Evolutionary conservation across 306 rosid species (phyloP).

Genomic region (Pterocarpus santalinus): DNA sequence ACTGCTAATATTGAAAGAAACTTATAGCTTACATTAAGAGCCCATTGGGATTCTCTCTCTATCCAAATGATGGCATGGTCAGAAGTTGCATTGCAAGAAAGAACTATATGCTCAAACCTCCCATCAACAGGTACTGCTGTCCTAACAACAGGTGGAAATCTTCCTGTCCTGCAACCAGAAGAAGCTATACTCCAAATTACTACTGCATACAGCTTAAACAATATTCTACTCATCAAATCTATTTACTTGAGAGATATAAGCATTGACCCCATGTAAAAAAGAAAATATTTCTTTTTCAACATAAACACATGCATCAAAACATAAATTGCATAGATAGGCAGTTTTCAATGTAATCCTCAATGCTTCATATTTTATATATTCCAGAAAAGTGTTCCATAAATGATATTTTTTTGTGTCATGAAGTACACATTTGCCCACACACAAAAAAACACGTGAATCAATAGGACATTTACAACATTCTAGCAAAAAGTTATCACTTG

Average conservation of each 20-base stretch:
- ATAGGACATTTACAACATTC: slow-evolving; percentile 24
- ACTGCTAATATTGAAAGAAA: slow-evolving; percentile 37
- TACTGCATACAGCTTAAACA: slow-evolving; percentile 17
- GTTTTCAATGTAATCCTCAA: not conserved
- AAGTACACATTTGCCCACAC: not conserved
- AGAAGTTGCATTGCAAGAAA: slow-evolving; percentile 87
- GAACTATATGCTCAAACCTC: slow-evolving; percentile 91
- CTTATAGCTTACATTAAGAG: slow-evolving; percentile 73
- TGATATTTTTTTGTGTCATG: not conserved
- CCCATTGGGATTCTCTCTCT: slow-evolving; percentile 85
- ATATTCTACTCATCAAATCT: slow-evolving; percentile 20
- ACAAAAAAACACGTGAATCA: not conserved
- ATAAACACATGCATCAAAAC: slow-evolving; percentile 23
- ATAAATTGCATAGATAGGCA: not conserved
- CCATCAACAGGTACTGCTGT: slow-evolving; percentile 99
- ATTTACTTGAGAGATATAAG: slow-evolving; percentile 10
- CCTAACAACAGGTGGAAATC: slow-evolving; percentile 92
- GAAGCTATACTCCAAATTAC: slow-evolving; percentile 47
- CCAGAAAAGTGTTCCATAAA: slow-evolving; percentile 4
- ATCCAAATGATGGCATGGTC: slow-evolving; percentile 95
- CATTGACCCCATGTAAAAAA: not conserved
- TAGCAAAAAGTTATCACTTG: not conserved
- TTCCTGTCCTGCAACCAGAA: slow-evolving; percentile 72
- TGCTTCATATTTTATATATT: slow-evolving; percentile 12
- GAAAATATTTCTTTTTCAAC: not conserved